Conservation (phyloP, 495 filamentous ascomycete species). For the Letharia columbiana region DNA sequence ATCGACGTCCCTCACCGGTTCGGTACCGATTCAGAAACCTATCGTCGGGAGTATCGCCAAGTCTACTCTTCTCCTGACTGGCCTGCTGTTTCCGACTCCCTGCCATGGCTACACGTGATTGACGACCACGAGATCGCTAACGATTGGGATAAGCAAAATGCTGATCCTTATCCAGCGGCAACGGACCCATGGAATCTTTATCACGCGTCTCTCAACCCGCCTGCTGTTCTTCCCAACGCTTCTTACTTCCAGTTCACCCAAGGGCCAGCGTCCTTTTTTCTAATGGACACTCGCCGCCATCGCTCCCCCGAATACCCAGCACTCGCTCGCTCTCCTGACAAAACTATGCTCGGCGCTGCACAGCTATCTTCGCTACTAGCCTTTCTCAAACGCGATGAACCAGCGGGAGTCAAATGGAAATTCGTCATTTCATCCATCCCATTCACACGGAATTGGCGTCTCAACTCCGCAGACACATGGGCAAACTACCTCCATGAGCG, state of each 20-base stretch:
- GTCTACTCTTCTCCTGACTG: constrained; percentile 91
- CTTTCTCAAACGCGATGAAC: constrained; percentile 62
- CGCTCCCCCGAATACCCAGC: constrained; percentile 52
- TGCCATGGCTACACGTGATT: constrained; percentile 92
- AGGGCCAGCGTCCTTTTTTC: constrained; percentile 87
- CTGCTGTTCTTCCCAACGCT: constrained; percentile 44
- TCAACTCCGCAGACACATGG: constrained; percentile 83
- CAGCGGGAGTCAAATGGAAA: constrained; percentile 81
- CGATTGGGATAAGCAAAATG: constrained; percentile 72
- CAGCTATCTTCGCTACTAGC: constrained; percentile 73
- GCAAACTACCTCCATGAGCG: constrained; percentile 79
- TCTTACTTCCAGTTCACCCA: constrained; percentile 84
- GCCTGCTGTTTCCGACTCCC: constrained; percentile 46
- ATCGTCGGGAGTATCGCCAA: constrained; percentile 85
- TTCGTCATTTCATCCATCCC: constrained; percentile 80
- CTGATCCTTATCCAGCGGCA: constrained; percentile 62
- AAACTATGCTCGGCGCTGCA: constrained; percentile 75
- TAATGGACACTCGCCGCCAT: constrained; percentile 86
- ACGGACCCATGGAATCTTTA: constrained; percentile 84
- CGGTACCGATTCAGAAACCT: constrained; percentile 61
- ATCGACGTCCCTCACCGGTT: constrained; percentile 80
- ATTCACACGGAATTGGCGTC: constrained; percentile 93
- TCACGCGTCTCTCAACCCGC: constrained; percentile 76
- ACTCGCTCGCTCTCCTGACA: constrained; percentile 44
- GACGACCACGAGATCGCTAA: constrained; percentile 96